A percentile compares a stretch with the other conserved stretches of the same genome.
These are phyloP conservation scores for Durio zibethinus DNA, from an alignment of 345 rosid genomes.

Conservation along the genomic window DNA sequence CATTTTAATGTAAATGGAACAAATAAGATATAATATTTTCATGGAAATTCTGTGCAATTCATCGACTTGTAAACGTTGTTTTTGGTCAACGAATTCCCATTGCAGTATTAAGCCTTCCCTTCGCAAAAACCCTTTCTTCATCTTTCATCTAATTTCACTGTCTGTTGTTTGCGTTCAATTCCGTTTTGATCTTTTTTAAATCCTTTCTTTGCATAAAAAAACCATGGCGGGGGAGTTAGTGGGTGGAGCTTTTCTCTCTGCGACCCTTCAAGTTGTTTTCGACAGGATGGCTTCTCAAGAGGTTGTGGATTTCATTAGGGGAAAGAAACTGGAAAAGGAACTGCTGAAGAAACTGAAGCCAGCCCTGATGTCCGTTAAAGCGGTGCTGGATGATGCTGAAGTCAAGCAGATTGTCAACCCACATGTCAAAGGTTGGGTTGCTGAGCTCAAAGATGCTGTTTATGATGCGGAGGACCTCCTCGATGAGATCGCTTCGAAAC, in stretches of 20 bases:
- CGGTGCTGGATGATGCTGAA: conserved; percentile 13
- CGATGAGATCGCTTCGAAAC: neutral
- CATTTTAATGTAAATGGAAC: no score
- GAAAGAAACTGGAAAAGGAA: neutral
- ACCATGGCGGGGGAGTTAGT: neutral
- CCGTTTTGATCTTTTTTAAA: neutral
- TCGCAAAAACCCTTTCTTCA: no score
- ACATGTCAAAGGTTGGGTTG: conserved; percentile 1
- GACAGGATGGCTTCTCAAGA: conserved; percentile 10
- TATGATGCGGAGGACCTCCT: neutral
- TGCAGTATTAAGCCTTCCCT: no score
- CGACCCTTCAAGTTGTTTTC: conserved; percentile 18
- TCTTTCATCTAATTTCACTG: neutral
- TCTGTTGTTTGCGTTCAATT: neutral
- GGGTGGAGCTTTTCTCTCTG: conserved; percentile 11
- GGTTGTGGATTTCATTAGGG: neutral
- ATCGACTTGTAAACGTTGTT: no score
- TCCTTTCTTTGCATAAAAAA: neutral
- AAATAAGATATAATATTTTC: no score
- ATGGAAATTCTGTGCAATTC: no score
- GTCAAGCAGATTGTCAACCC: conserved; percentile 10
- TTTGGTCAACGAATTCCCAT: no score
- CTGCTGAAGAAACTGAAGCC: conserved; percentile 7
- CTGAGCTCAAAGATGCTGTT: conserved; percentile 17
- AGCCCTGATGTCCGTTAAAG: neutral